These are phyloP conservation scores for Acanthamoeba healyi DNA, from an alignment of 208 protist species.

Conservation along the genomic window DNA sequence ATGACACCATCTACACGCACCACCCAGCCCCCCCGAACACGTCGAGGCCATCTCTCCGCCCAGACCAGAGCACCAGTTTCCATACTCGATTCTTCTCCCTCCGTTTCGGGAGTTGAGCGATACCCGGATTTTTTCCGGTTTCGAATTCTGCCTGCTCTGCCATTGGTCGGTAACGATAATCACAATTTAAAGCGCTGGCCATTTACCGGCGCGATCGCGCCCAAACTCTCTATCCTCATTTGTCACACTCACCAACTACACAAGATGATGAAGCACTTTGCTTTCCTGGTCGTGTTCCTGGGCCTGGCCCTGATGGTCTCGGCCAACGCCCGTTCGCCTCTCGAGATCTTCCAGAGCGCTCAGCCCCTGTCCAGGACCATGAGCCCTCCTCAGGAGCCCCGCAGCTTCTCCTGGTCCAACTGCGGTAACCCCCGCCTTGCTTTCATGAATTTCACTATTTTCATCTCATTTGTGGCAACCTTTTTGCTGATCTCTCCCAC, in stretches of 20 bases:
- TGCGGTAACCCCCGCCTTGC: neutral
- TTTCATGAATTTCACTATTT: neutral
- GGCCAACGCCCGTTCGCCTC: constrained; percentile 7
- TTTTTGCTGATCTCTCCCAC: neutral
- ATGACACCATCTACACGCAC: no score
- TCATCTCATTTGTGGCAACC: neutral
- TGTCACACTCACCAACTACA: neutral
- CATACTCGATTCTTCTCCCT: no score
- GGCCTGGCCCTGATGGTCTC: neutral
- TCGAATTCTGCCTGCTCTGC: no score
- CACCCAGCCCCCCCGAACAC: no score
- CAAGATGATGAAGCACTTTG: neutral
- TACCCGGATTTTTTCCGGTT: no score
- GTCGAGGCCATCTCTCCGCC: no score
- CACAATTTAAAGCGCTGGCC: no score
- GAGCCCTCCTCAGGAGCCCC: neutral
- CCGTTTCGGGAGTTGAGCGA: no score
- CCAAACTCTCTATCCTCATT: neutral
- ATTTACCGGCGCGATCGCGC: no score
- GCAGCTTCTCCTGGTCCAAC: constrained; percentile 49
- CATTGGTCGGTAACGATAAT: no score
- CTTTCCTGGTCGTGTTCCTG: neutral
- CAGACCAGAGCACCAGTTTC: no score
- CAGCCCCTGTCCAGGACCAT: neutral
- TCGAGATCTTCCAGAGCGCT: neutral